Percentiles rank a stretch among this genome's conserved stretches.
phyloP scores from a whole-genome alignment of 352 stramenopile genomes.

The Phytophthora kernoviae region DNA sequence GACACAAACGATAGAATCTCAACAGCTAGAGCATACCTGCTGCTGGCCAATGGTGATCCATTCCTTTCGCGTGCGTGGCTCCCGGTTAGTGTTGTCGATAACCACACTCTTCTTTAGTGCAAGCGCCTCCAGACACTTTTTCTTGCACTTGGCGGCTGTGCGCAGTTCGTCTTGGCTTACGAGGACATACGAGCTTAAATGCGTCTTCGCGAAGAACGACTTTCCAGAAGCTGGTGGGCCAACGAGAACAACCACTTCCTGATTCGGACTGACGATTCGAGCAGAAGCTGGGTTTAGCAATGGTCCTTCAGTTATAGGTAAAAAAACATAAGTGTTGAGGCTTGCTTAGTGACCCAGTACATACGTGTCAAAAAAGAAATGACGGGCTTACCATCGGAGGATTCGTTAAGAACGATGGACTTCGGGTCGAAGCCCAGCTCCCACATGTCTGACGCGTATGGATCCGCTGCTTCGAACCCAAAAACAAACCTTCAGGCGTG shows the following conservation, averaged over 20 bases:
- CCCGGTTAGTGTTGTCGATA: constrained; percentile 88
- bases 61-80: constrained; percentile 58
- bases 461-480: constrained; percentile 68
- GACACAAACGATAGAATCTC: neutral
- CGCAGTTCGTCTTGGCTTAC: constrained; percentile 90
- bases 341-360: too few relatives aligned
- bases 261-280: constrained; percentile 28
- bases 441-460: constrained; percentile 75
- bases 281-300: constrained; percentile 30
- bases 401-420: constrained; percentile 26
- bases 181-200: constrained; percentile 58
- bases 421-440: constrained; percentile 80
- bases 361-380: neutral
- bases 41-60: constrained; percentile 77
- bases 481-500: constrained; percentile 86
- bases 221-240: constrained; percentile 80
- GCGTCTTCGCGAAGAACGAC: constrained; percentile 57
- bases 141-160: constrained; percentile 77
- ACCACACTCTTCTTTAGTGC: constrained; percentile 72
- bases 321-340: neutral
- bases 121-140: constrained; percentile 60
- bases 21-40: constrained; percentile 37
- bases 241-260: constrained; percentile 78
- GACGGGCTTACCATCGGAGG: constrained; percentile 26
- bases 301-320: constrained; percentile 18